Evolutionary conservation across 352 stramenopile genomes (phyloP), one percentile per base, ranked within the genome.

Genomic region (Phytophthora fragariae): DNA sequence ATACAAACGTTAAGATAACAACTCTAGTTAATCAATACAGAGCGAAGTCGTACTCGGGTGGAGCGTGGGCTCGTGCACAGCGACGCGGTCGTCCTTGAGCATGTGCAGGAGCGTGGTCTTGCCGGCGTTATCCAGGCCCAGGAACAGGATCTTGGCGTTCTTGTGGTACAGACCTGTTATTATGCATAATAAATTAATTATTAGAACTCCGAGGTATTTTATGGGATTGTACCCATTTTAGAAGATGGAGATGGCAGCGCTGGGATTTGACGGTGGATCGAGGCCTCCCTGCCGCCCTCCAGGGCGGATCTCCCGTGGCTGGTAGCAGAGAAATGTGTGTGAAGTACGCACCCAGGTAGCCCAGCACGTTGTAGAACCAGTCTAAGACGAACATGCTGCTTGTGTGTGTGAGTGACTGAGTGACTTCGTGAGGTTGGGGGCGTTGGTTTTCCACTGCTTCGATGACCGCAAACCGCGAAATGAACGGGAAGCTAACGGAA

Each of bases 91-190:
- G 65, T 99, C 98, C 92, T 99, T 99, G 31, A 99, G 92, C 97
- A 99, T 99, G 88, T 99, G 97, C 64, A 99, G 84, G 41, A 99
- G 84, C 29, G 98, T 99, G 12, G 98, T 99, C 86, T 99, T 99
- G 76, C 98, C 98, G 54, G 98, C 98, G 89, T 99, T 99, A 83
- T 99, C 98, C 31, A 99, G 84, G 29, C 98, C 98, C 29, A 99
- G 81, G 86, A 99, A 99, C 46, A 99, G 79, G 80, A 99, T 99
- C 87, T 99, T 99, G 73, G 98, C 98, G 81, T 99, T 99, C 90
- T 99, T 99, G 87, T 99, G 98, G 85, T 99, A 99, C 61, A 99
- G 90, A 56, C 98, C 98, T 99, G 58, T 14, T n/a, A 67, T 55
- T 5, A 60, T 62, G 46, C 17, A 56, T 33, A 64, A 46, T 46